Base-by-base conservation (phyloP, 1,284 basidiomycete genomes). In the Puccinia triticina region DNA sequence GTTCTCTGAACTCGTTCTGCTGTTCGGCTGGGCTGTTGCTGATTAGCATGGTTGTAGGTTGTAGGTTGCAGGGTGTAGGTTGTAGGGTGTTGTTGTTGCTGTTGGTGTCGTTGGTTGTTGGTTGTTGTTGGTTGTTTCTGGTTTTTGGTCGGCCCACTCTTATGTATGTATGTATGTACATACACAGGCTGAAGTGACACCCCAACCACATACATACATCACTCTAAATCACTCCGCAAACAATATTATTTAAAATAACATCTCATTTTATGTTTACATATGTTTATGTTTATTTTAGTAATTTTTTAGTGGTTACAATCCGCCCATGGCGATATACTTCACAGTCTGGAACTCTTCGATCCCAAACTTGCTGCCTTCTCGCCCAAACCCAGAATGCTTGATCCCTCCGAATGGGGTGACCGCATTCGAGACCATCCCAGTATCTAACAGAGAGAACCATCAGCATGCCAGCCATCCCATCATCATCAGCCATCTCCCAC, bases 391-490 rank as follows among this genome's bases (percentile, higher is more conserved):
- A 85, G 92, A 93, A 88, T 94, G 92, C 88, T 95, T 94, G 72
- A 96, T 83, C 21, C 97, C 97, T 59, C 97, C 97, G 86, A 99
- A 99, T 34, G 95, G 95, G 88, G 95, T 92, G 21, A 89, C 89
- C 61, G 93, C 92, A 87, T 93, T 92, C 78, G 92, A 93, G 85
- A 96, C 91, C 77, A 92, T 81, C 1, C 94, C 94, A 0, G 94
- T 95, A 88, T 97, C 75, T 77, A 23, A 74, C n/a, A 34, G 18
- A 14, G 10, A n/a, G 2, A 55, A 16, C 4, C 10, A 23, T 2
- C 2, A 11, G 34, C 12, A 7, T 46, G 21, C n/a, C 26, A 67
- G 66, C 29, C 1, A 69, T 71, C n/a, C 40, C 12, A 4, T 43
- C 7, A 12, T 43, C 40, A 43, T 7, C 40, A 37, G 57, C 14